A percentile compares a stretch with the other conserved stretches of the same genome.
These are phyloP conservation scores for Pholiota adiposa DNA, from an alignment of 1,284 basidiomycete genomes.

Conservation along the genomic window DNA sequence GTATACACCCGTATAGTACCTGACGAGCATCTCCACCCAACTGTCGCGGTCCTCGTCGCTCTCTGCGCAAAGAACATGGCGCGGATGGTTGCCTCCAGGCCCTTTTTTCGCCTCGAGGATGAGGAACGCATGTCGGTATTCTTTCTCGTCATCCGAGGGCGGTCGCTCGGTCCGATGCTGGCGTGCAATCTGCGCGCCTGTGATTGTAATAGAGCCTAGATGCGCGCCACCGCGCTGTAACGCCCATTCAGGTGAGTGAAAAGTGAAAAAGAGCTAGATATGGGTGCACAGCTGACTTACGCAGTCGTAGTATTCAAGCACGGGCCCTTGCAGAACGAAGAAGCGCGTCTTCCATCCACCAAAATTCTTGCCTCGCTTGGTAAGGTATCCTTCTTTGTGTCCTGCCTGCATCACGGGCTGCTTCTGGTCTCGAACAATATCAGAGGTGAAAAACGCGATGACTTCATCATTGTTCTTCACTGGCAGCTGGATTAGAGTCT, in stretches of 20 bases:
- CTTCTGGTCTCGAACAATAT: conserved; percentile 76
- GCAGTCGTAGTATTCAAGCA: conserved; percentile 93
- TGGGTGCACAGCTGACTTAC: conserved; percentile 53
- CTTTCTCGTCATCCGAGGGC: conserved; percentile 82
- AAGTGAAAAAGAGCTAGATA: conserved; percentile 21
- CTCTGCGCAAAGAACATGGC: conserved; percentile 95
- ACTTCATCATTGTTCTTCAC: conserved; percentile 90
- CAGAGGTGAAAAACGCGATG: conserved; percentile 91
- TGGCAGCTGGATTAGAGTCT: conserved; percentile 82
- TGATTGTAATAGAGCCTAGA: conserved; percentile 86
- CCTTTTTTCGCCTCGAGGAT: conserved; percentile 87
- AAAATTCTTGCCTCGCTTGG: conserved; percentile 96
- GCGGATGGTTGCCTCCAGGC: conserved; percentile 70
- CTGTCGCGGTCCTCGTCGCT: conserved; percentile 91
- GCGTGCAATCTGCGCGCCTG: conserved; percentile 85
- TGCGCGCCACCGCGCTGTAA: conserved; percentile 85
- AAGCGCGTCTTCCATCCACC: conserved; percentile 96
- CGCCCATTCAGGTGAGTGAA: conserved; percentile 14
- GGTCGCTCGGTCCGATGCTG: conserved; percentile 58
- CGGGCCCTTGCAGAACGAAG: conserved; percentile 87
- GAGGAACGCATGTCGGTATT: conserved; percentile 96
- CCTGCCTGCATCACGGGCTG: conserved; percentile 78
- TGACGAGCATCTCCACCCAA: conserved; percentile 94
- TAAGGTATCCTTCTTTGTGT: conserved; percentile 96
- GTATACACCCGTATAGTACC: conserved; percentile 77